Evolutionary conservation across 768 basidiomycete genomes (phyloP), one percentile per base, ranked within the genome.

Genomic region (Leccinum uliginosum): DNA sequence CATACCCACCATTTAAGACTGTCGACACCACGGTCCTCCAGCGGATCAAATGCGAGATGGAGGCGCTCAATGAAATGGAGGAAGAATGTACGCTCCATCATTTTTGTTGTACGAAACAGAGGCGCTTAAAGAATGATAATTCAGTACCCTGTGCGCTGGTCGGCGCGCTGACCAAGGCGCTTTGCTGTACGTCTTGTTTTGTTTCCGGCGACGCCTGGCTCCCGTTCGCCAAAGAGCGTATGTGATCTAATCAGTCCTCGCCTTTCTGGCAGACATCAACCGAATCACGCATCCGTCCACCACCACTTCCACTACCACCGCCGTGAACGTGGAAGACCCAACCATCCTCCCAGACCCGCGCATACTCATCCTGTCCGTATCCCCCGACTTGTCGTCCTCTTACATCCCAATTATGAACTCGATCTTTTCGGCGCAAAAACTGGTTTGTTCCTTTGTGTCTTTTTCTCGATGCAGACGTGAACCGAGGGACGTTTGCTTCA

Each of bases 331-430:
- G 4, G 72, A 75, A 43, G 73, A 75, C 21, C 59, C 71, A 19
- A 55, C 72, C 23, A 46, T 67, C n/a, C 59, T 71, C 45, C 65
- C 75, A 1, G 80, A 84, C 58, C 80, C 87, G 0, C 76, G 85
- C 9, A 85, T 90, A 51, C 71, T 89, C 51, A 78, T 98, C 60
- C 78, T 99, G 53, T 95, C 93, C 40, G 93, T 97, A 54, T 96
- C 95, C 11, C 91, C 92, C 15, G 91, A 96, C 73, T 79, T 87
- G 27, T 87, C 91, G 9, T 81, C 86, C 8, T 92, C 94, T 10
- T 99, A 99, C 73, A 96, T 98, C 50, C 92, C 96, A 24, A 86
- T 98, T 69, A 99, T 99, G 97, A 98, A 98, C 70, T 87, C 94
- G 53, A 98, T 98, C 50, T 99, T 99, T 74, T 94, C 95, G 17